Evolutionary conservation across 2,329 filamentous ascomycete genomes (phyloP).

Genomic region (Emmonsiellopsis sp.): DNA sequence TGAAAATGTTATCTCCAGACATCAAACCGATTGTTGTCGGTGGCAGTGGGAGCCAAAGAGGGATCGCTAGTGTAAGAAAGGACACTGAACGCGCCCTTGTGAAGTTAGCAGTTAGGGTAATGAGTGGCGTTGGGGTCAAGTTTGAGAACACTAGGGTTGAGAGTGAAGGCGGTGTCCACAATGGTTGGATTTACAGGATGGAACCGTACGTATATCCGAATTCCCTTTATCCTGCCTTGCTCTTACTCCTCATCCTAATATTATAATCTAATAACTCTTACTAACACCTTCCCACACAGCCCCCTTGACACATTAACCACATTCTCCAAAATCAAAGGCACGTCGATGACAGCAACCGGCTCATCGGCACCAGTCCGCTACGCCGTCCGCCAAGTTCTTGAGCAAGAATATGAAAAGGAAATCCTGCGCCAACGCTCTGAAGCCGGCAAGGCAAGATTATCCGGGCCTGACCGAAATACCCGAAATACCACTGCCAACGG

Average conservation of each 20-base stretch:
- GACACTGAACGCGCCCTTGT: conserved; percentile 78
- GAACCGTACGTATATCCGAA: conserved; percentile 60
- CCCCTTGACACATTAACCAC: conserved; percentile 67
- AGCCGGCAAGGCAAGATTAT: conserved; percentile 54
- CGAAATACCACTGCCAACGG: conserved; percentile 23
- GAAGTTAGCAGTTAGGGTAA: conserved; percentile 65
- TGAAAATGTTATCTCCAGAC: conserved; percentile 75
- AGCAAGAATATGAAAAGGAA: conserved; percentile 77
- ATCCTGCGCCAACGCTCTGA: conserved; percentile 56
- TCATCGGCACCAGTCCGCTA: conserved; percentile 71
- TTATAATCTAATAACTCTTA: background rate
- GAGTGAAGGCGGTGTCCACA: conserved; percentile 48
- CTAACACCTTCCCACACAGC: conserved; percentile 21
- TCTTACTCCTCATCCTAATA: background rate
- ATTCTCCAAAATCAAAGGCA: conserved; percentile 41
- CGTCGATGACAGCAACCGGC: conserved; percentile 39
- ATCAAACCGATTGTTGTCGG: conserved; percentile 82
- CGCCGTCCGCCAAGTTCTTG: conserved; percentile 83
- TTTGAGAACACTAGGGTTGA: conserved; percentile 78
- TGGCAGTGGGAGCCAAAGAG: conserved; percentile 54
- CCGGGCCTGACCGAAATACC: conserved; percentile 1
- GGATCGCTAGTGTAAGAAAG: conserved; percentile 76
- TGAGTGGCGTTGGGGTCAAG: conserved; percentile 71
- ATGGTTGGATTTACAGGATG: conserved; percentile 83
- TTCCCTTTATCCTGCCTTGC: background rate